Evolutionary conservation across 192 early-diverging fungal genomes (phyloP), one percentile per base, ranked within the genome.

Genomic region (Backusella australiensis): DNA sequence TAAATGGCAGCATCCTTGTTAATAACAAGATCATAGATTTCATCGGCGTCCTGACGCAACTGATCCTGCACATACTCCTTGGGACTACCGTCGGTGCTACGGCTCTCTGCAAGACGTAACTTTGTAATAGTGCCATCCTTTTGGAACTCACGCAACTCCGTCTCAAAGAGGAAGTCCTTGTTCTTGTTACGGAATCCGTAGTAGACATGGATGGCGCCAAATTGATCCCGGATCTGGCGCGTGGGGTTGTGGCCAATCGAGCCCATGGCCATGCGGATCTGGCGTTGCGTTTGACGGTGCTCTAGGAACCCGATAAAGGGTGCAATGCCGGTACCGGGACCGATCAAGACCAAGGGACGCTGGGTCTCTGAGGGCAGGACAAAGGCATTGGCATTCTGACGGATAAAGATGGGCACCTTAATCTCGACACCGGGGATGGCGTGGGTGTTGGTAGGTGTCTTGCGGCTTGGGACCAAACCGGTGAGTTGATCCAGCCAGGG

Each of bases 321-420:
- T 8, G 97, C 93, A n/a, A 99, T 89, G 21, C 98, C 98, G 0
- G 98, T 98, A 42, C 97, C 98, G 1, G 97, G 94, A 2, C 93
- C 94, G 35, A 98, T 89, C 91, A 98, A 89, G 23, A 98, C 84
- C 7, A 98, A 81, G 0, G 95, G 94, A 17, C 81, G 86, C 15
- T 75, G 73, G 17, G 85, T 83, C 41, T 89, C 84, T 9, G 73
- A 69, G 29, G 94, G 94, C 73, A 97, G 84, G 6, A 79, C 82
- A 86, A 97, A 98, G 6, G 77, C 86, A 56, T 86, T 87, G 53
- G 82, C 68, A 46, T 91, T 91, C 2, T 83, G 83, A 12, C 88
- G 87, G 67, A 87, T 72, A 77, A 89, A 89, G 17, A 94, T 85
- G 14, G 83, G 80, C 0, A 85, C 52, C 36, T 73, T 65, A 15